A percentile compares a stretch with the other conserved stretches of the same genome.
Conservation (phyloP, 805 yeast species). For the Metschnikowia drakensbergensis region DNA sequence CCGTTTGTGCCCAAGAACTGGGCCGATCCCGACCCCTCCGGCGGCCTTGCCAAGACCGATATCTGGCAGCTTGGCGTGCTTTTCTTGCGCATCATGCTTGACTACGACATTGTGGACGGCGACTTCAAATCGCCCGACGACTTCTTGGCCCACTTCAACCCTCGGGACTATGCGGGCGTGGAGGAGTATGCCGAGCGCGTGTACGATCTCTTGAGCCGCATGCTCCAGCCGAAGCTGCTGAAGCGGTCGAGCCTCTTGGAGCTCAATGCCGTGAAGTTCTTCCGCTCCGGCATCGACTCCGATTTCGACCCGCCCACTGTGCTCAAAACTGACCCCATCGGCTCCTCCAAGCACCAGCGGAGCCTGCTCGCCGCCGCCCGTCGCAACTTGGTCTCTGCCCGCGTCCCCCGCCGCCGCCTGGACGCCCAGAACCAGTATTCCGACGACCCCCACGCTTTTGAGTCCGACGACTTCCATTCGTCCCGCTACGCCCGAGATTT, state of each 20-base stretch:
- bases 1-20: constrained; percentile 41
- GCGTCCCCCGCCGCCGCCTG: constrained; percentile 17
- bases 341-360: constrained; percentile 13
- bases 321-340: constrained; percentile 8
- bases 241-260: constrained; percentile 83
- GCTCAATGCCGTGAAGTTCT: constrained; percentile 74
- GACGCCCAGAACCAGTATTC: background rate
- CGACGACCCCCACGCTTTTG: background rate
- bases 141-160: constrained; percentile 25
- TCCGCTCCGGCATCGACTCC: constrained; percentile 55
- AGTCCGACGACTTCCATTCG: constrained; percentile 5
- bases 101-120: constrained; percentile 60
- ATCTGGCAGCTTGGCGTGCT: constrained; percentile 90
- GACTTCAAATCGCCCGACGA: constrained; percentile 47
- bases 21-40: constrained; percentile 74
- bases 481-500: constrained; percentile 83
- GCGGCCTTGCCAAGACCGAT: constrained; percentile 68
- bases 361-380: constrained; percentile 13
- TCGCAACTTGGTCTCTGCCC: constrained; percentile 5
- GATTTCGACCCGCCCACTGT: background rate
- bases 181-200: constrained; percentile 63
- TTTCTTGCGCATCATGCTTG: constrained; percentile 43
- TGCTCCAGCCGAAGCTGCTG: constrained; percentile 62
- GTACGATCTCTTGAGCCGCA: constrained; percentile 59
- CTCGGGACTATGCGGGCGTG: constrained; percentile 48